Conservation (phyloP, 2,329 filamentous ascomycete genomes). For the Colletotrichum sp. region DNA sequence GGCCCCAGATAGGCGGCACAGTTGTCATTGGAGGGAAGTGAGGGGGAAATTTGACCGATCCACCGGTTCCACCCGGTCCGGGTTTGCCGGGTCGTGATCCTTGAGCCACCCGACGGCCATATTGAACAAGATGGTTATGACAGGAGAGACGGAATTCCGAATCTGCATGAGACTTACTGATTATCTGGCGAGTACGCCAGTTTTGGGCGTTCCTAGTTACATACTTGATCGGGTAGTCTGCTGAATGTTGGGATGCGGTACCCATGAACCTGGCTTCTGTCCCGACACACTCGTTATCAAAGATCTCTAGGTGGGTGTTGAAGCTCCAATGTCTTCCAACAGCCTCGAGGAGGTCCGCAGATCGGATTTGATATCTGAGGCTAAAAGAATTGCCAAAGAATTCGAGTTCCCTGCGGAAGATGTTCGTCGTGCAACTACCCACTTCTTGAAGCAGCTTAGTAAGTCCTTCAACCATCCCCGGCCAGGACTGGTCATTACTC, state of each 20-base stretch:
- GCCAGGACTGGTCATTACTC: not conserved
- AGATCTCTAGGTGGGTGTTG: not conserved
- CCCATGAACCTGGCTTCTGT: conserved; percentile 10
- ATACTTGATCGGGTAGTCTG: conserved; percentile 16
- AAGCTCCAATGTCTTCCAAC: not conserved
- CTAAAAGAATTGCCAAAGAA: not conserved
- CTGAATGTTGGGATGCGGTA: not conserved
- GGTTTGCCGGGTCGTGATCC: not conserved
- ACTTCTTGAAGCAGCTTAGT: conserved; percentile 26
- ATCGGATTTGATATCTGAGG: not conserved
- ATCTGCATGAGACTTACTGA: not conserved
- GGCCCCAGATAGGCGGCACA: conserved; percentile 2
- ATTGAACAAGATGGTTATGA: accelerated
- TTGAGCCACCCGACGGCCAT: not conserved
- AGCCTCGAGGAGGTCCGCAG: not conserved
- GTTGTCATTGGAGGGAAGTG: conserved; percentile 13
- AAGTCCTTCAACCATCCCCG: not conserved
- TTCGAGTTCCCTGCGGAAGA: not conserved
- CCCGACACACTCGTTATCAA: not conserved
- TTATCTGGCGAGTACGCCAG: not conserved
- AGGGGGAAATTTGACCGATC: not conserved
- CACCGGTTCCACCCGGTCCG: conserved; percentile 5
- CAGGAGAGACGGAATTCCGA: not conserved
- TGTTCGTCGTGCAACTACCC: conserved; percentile 16
- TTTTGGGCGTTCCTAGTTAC: not conserved